Evolutionary conservation across 768 basidiomycete species (phyloP), one percentile per base, ranked within the genome.

Genomic region (Paxillus rubicundulus): DNA sequence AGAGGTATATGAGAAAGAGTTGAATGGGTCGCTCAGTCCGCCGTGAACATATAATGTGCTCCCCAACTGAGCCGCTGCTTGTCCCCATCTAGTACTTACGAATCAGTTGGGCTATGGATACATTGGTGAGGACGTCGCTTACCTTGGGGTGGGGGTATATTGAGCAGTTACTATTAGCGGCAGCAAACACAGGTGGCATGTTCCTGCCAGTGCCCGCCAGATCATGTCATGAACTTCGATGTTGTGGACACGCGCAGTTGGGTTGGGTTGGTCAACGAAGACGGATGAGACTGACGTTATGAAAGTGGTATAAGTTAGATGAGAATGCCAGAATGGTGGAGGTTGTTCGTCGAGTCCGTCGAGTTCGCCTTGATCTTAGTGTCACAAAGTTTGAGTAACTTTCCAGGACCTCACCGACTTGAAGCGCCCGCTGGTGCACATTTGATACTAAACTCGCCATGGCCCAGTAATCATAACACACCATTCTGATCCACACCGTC

Each of bases 31-130:
- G 37, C 84, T 86, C 65, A 90, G 84, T 44, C 93, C 93, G 34
- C 92, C 93, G 53, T 89, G 84, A 38, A 94, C 72, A 64, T 83
- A 83, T 39, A 95, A 73, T 10, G 75, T 74, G 55, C 82, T 76
- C 60, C 79, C 74, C 20, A 87, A 66, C 39, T 86, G 61, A 17
- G 82, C 78, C 1, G 74, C 71, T 5, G 89, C 87, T 57, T 92
- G 90, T 27, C 86, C 93, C 93, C 93, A 96, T 75, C 93, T 94
- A 40, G 18, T 36, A n/a, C n/a, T n/a, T n/a, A 14, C 21, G n/a
- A 27, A 36, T 65, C 30, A 61, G 57, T 30, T 17, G 16, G 39
- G 50, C 44, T 40, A 27, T 6, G 38, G n/a, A 28, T 9, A 8
- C 28, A 18, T 5, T 6, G 2, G 21, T 17, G n/a, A 16, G 20